A percentile compares a stretch with the other conserved stretches of the same genome.
Conservation (phyloP, 1,284 basidiomycete species). For the Afroboletus lepidellus region DNA sequence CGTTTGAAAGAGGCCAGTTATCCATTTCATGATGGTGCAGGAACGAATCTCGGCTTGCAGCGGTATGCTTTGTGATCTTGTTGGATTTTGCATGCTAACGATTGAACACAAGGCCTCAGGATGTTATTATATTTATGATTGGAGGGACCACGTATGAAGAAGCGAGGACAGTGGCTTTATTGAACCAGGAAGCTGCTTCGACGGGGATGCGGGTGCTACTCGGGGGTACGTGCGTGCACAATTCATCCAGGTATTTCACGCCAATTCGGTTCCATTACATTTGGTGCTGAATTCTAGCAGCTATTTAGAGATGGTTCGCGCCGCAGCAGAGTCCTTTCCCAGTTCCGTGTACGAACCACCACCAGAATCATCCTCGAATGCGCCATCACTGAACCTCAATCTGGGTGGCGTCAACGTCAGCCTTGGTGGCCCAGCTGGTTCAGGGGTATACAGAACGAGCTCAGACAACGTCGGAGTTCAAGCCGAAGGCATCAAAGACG, state of each 20-base stretch:
- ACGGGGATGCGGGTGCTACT: constrained; percentile 75
- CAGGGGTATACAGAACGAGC: constrained; percentile 79
- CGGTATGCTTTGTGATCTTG: constrained; percentile 41
- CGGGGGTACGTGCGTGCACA: constrained; percentile 91
- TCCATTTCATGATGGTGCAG: constrained; percentile 80
- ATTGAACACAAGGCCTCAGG: constrained; percentile 70
- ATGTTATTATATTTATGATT: constrained; percentile 93
- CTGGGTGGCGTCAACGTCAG: constrained; percentile 89
- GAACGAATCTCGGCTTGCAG: constrained; percentile 66
- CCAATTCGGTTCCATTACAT: not conserved
- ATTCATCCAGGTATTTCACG: constrained; percentile 73
- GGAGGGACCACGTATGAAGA: constrained; percentile 95
- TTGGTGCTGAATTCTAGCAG: constrained; percentile 37
- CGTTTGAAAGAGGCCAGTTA: constrained; percentile 86
- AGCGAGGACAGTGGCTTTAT: constrained; percentile 75
- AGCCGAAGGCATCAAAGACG: constrained; percentile 80
- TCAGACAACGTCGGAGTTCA: constrained; percentile 74
- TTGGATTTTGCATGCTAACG: constrained; percentile 2
- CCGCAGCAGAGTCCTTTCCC: constrained; percentile 60
- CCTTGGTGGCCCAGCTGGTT: constrained; percentile 79
- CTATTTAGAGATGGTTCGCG: constrained; percentile 73
- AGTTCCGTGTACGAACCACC: constrained; percentile 68
- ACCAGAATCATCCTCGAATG: constrained; percentile 62
- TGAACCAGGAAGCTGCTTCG: constrained; percentile 75
- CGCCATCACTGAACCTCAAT: constrained; percentile 81